Conservation (phyloP, 108 stramenopile species). For the Bacterosira constricta region DNA sequence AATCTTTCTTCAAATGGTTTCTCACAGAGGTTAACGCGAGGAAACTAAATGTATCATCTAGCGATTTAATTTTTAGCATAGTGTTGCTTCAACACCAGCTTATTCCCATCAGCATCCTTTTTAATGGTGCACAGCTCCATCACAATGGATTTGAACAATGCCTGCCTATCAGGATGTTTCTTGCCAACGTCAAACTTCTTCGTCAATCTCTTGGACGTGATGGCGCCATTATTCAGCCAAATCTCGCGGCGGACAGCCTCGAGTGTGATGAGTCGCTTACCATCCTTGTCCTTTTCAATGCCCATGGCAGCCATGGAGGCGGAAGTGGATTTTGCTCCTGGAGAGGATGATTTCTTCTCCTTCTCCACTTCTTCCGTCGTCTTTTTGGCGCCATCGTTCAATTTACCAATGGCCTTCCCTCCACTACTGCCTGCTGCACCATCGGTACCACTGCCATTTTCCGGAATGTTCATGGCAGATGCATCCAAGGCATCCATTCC, state of each 20-base stretch:
- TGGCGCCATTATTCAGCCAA: slow-evolving; percentile 80
- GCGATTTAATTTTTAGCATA: slow-evolving; percentile 53
- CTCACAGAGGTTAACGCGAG: too few species aligned
- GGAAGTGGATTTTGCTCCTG: slow-evolving; percentile 7
- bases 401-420: slow-evolving; percentile 56
- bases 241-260: slow-evolving; percentile 82
- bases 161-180: slow-evolving; percentile 65
- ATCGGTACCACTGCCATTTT: slow-evolving; percentile 34
- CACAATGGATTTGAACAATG: slow-evolving; percentile 60
- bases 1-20: too few species aligned
- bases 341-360: slow-evolving; percentile 27
- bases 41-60: neutral
- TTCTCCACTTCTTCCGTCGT: slow-evolving; percentile 44
- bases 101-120: slow-evolving; percentile 67
- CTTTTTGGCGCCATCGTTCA: slow-evolving; percentile 63
- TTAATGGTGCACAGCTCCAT: slow-evolving; percentile 80
- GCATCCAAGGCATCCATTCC: neutral
- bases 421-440: slow-evolving; percentile 22
- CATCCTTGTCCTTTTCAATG: slow-evolving; percentile 70
- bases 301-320: slow-evolving; percentile 22
- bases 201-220: slow-evolving; percentile 75
- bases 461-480: neutral
- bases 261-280: slow-evolving; percentile 71
- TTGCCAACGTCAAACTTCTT: slow-evolving; percentile 80
- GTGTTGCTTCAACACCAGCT: slow-evolving; percentile 86